A percentile compares a stretch with the other conserved stretches of the same genome.
Conservation (phyloP, 2,329 filamentous ascomycete genomes). For the Nemania diffusa region DNA sequence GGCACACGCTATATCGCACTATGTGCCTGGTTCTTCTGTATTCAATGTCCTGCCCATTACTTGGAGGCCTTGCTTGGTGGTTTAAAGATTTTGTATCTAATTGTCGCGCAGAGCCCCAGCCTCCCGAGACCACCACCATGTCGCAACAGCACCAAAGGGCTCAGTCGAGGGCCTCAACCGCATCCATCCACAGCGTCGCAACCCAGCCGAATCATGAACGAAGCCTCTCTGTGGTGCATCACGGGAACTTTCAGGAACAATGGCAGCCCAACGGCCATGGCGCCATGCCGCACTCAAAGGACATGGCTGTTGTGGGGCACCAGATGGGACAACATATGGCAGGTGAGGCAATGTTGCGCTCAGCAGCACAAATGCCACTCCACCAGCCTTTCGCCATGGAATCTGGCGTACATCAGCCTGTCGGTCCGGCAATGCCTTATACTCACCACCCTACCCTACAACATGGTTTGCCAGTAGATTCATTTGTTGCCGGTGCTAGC, state of each 20-base stretch:
- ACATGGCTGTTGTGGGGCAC: slow-evolving; percentile 52
- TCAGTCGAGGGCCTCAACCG: slow-evolving; percentile 65
- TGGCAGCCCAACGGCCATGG: slow-evolving; percentile 60
- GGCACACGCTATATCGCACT: neutral
- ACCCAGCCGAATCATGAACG: slow-evolving; percentile 65
- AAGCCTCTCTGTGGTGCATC: slow-evolving; percentile 51
- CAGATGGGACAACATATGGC: slow-evolving; percentile 55
- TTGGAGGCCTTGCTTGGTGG: slow-evolving; percentile 1
- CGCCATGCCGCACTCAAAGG: slow-evolving; percentile 52
- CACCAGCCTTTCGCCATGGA: slow-evolving; percentile 62
- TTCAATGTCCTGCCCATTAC: neutral
- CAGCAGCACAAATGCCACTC: slow-evolving; percentile 65
- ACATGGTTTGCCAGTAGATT: slow-evolving; percentile 65
- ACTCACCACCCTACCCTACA: slow-evolving; percentile 56
- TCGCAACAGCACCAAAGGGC: slow-evolving; percentile 56
- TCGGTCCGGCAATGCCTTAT: slow-evolving; percentile 57
- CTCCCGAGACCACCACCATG: slow-evolving; percentile 50
- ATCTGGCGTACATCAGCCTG: slow-evolving; percentile 59
- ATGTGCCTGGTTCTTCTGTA: neutral
- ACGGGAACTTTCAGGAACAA: slow-evolving; percentile 59
- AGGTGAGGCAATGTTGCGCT: slow-evolving; percentile 68
- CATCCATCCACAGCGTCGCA: slow-evolving; percentile 65
- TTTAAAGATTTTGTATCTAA: slow-evolving; percentile 35
- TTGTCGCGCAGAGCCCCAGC: slow-evolving; percentile 42
- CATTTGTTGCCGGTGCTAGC: slow-evolving; percentile 62